phyloP scores from a whole-genome alignment of 1,284 basidiomycete genomes.

The Trichosporon sp. region DNA sequence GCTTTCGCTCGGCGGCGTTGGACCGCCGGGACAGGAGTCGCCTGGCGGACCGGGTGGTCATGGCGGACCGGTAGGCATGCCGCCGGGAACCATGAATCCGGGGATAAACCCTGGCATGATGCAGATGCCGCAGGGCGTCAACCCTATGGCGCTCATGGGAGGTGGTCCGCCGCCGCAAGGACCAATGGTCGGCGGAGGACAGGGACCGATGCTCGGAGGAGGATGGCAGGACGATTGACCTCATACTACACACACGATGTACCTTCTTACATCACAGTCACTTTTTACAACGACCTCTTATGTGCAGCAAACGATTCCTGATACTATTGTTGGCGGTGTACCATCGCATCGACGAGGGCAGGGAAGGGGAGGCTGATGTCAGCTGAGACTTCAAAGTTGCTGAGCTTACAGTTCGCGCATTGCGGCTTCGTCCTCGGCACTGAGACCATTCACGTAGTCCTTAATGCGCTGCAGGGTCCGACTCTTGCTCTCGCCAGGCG shows the following conservation, averaged over 20 bases:
- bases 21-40: neutral
- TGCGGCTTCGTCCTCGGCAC: slow-evolving; percentile 9
- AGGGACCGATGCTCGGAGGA: slow-evolving; percentile 9
- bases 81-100: neutral
- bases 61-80: neutral
- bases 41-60: neutral
- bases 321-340: neutral
- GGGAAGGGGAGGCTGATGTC: slow-evolving; percentile 10
- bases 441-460: slow-evolving; percentile 11
- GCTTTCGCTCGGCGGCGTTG: neutral
- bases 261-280: neutral
- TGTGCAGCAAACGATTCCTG: neutral
- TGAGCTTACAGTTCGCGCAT: slow-evolving; percentile 9
- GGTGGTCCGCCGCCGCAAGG: neutral
- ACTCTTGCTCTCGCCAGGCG: neutral
- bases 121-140: slow-evolving; percentile 5
- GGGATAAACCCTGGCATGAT: neutral
- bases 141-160: slow-evolving; percentile 12
- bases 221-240: slow-evolving; percentile 4
- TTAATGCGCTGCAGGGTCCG: slow-evolving; percentile 5
- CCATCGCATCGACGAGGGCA: slow-evolving; percentile 7
- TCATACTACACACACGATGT: neutral
- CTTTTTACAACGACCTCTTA: slow-evolving; percentile 1
- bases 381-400: neutral
- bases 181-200: neutral